Base-by-base conservation (phyloP, 2,329 filamentous ascomycete genomes). In the Cercospora citrullina region DNA sequence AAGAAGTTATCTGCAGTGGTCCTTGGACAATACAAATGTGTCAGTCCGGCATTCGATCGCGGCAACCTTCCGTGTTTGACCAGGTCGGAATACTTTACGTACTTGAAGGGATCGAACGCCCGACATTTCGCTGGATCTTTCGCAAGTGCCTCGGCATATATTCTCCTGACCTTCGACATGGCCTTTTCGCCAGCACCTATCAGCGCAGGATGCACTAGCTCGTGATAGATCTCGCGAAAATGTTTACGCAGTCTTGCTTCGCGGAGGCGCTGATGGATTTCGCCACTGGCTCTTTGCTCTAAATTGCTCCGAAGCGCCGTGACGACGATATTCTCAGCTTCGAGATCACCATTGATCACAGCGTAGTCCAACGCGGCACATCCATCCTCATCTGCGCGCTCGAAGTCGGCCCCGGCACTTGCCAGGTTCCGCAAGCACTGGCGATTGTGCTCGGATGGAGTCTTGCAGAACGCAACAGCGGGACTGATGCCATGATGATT, bases 351-450 rank as follows among this genome's bases (percentile, higher is more conserved):
- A 58, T 70, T 77, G 62, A 76, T 80, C 1, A 80, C 76, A 9
- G 79, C 77, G 64, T 79, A 78, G 45, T 81, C 79, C 4, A 81
- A 68, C 0, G 79, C 80, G 6, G 71, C 77, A 64, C 80, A 81
- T 6, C 79, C 80, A 5, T 78, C 67, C 8, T 76, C 72, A 53
- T 82, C 80, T 3, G 71, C 64, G 5, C 74, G 65, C 21, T 74
- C 69, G 64, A 81, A 55, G 62, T 81, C 73, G 5, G 74, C 78
- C 0, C 79, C 78, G 1, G 73, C 73, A 8, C 76, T 72, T 1
- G 80, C 69, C 36, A 81, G 30, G 10, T 31, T 31, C 8, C 30
- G 30, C 30, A 31, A 10, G 30, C 30, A 31, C 30, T 31, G 30
- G 30, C 30, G 30, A 8, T 31, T 31, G 30, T 31, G 30, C 30